Percentiles rank a stretch among this genome's conserved stretches.
phyloP scores from a whole-genome alignment of 371 early-diverging fungal genomes.

The Mortierella polycephala region DNA sequence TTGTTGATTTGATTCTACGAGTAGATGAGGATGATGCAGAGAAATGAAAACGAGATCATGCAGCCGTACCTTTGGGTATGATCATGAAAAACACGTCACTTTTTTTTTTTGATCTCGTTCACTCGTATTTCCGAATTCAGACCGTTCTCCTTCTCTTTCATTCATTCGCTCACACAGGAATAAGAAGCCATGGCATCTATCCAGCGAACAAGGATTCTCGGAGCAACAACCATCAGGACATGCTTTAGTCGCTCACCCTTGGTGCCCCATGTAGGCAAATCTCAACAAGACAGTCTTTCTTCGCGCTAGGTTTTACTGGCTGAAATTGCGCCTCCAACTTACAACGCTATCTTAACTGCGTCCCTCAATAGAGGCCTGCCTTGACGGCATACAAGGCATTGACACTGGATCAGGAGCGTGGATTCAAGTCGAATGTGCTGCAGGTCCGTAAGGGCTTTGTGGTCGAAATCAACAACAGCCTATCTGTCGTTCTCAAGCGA shows the following conservation, averaged over 20 bases:
- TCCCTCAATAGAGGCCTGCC: slow-evolving; percentile 14
- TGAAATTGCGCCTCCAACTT: not conserved
- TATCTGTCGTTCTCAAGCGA: slow-evolving; percentile 47
- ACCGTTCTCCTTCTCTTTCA: too few species aligned
- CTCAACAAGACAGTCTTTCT: not conserved
- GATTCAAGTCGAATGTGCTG: slow-evolving; percentile 49
- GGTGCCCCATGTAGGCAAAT: not conserved
- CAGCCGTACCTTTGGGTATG: not conserved
- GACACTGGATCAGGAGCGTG: slow-evolving; percentile 26
- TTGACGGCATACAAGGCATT: not conserved
- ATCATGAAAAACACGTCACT: not conserved
- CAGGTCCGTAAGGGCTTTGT: slow-evolving; percentile 49
- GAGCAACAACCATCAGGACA: not conserved
- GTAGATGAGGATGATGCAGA: too few species aligned
- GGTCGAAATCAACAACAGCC: slow-evolving; percentile 38
- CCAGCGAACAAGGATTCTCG: slow-evolving; percentile 9
- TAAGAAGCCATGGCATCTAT: slow-evolving; percentile 1
- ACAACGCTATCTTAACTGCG: not conserved
- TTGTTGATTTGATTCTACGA: too few species aligned
- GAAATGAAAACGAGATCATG: too few species aligned
- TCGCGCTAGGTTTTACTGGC: not conserved
- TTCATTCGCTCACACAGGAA: not conserved
- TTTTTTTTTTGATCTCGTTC: not conserved
- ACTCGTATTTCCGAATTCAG: too few species aligned
- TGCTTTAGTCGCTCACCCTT: slow-evolving; percentile 13